Conservation (phyloP, 2,329 filamentous ascomycete species). For the Colletotrichum sidae region DNA sequence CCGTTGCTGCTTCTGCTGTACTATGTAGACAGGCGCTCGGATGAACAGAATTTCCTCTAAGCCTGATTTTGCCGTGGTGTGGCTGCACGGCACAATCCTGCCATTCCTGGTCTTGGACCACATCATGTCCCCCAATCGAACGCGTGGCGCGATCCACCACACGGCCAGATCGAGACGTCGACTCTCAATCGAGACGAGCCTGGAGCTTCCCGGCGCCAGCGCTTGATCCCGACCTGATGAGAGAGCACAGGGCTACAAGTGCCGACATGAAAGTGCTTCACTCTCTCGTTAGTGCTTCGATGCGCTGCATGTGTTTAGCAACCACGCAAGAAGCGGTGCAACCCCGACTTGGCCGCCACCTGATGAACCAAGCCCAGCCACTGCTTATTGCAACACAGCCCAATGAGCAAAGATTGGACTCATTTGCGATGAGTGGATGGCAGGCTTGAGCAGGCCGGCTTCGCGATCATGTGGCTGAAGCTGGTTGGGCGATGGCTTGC, state of each 20-base stretch:
- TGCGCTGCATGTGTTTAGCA: not conserved
- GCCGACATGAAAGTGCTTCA: slow-evolving; percentile 6
- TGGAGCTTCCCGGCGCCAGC: not conserved
- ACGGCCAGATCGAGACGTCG: slow-evolving; percentile 15
- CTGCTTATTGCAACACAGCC: not conserved
- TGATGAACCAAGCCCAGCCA: slow-evolving; percentile 1
- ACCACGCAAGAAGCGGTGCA: slow-evolving; percentile 1
- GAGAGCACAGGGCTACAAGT: not conserved
- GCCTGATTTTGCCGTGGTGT: not conserved
- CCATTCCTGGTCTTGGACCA: slow-evolving; percentile 23
- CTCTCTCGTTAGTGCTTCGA: not conserved
- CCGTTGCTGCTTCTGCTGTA: too few species aligned
- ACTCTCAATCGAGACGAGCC: slow-evolving; percentile 1
- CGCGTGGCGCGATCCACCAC: slow-evolving; percentile 19
- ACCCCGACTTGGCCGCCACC: not conserved
- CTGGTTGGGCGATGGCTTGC: slow-evolving; percentile 18
- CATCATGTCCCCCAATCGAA: slow-evolving; percentile 17
- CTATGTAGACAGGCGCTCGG: not conserved
- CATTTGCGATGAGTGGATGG: not conserved
- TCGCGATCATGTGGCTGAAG: slow-evolving; percentile 32
- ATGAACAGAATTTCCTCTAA: not conserved
- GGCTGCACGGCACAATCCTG: slow-evolving; percentile 4
- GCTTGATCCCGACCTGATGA: not conserved
- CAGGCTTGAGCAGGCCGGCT: not conserved
- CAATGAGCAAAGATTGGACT: slow-evolving; percentile 7